Evolutionary conservation across 2,329 filamentous ascomycete genomes (phyloP), one percentile per base, ranked within the genome.

Genomic region (Fusarium pilosicola): DNA sequence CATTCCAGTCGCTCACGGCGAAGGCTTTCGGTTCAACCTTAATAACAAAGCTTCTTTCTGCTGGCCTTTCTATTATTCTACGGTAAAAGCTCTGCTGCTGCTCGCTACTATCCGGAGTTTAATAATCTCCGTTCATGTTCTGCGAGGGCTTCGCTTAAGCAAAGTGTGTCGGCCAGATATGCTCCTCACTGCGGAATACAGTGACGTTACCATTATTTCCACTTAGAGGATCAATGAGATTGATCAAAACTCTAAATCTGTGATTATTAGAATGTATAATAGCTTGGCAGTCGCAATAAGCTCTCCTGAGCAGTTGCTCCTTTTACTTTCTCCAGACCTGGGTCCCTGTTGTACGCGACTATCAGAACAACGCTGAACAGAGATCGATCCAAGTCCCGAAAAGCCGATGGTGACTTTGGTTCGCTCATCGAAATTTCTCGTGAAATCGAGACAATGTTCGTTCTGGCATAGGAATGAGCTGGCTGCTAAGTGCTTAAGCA

Each of bases 41-140:
- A 42, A 32, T 5, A 36, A 42, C 48, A 54, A 64, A 42, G 38
- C 8, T 38, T 63, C 46, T 45, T 22, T 15, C 18, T 22, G 32
- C 39, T 42, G 32, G 3, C 30, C 20, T 48, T 74, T 65, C 49
- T 48, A 54, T 49, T 42, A 52, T 69, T 59, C 68, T 68, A 65
- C 56, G 44, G 38, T 65, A 15, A 58, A 38, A 48, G 28, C 20
- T 44, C 36, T 71, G n/a, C n/a, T 58, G 17, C 26, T 60, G 9
- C 26, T 46, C 56, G 28, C 39, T 18, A 20, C 7, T 22, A 26
- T 42, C 38, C 44, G 44, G n/a, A 20, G 6, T 46, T 36, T 32
- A 22, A 9, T 14, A 5, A 49, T 26, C 14, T 41, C 20, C 30
- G 52, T 15, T 28, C n/a, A 42, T 13, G n/a, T 56, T 45, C 20